Evolutionary conservation across 2,329 filamentous ascomycete species (phyloP), one percentile per base, ranked within the genome.

Genomic region (Arachnomyces sp.): DNA sequence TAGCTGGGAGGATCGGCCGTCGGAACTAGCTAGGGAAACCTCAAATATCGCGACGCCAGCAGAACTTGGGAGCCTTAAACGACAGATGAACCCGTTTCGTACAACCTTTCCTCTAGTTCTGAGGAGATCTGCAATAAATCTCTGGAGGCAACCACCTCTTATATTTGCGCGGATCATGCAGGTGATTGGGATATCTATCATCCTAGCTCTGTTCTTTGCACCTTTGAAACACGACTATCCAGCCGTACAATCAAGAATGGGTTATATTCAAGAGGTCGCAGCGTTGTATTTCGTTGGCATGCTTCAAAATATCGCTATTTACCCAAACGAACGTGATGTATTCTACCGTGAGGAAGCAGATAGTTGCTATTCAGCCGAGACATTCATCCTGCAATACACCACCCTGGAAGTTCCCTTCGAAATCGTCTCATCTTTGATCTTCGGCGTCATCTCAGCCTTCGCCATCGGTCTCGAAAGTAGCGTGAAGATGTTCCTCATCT

Each of bases 341-440:
- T 88, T 87, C 57, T 86, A 87, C 54, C 75, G 80, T 48, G 84
- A 89, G 61, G 75, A 84, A 50, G 81, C 82, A 44, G 84, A 89
- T 57, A 74, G 76, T 5, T 78, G 82, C 2, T 89, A 89, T 54
- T 71, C 77, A 3, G 75, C 82, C 1, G 79, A 84, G 48, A 77
- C 81, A 0, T 88, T 89, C 61, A 72, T 87, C 17, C 62, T 78
- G 1, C 76, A 79, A 15, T 89, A 88, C 58, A 79, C 82, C 1
- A 63, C 78, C 1, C 72, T 85, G 3, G 84, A 88, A 51, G 57
- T 85, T 0, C 84, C 84, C 0, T 85, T 86, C 53, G 83, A 87
- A 61, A 67, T 86, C 8, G 41, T 78, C 28, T 77, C 78, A 12
- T 75, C 74, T 9, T 63, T 87, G 5, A 46, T 86, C 7, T 86